Base-by-base conservation (phyloP, 306 rosid species). In the Gleditsia sinensis region DNA sequence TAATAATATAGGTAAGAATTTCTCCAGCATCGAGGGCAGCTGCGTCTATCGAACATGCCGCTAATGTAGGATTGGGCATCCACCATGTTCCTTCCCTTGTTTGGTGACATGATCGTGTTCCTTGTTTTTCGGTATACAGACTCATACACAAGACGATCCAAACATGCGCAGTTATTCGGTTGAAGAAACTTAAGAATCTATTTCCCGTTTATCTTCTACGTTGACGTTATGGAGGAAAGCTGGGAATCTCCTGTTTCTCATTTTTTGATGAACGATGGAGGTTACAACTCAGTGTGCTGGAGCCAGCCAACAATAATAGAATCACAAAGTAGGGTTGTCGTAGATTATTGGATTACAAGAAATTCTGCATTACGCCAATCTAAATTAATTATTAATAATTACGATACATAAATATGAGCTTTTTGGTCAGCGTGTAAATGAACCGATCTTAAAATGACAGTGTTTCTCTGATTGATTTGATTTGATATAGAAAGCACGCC, bases 101-200 rank as follows among this genome's bases (percentile, higher is more conserved):
- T 28, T n/a, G 46, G 9, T 24, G 75, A 68, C 60, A 67, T 32
- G 11, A 55, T 64, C 43, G 3, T 59, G 12, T 28, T 39, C 55
- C 37, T 21, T 42, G 21, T 19, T 74, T 57, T 59, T 46, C 28
- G 6, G 9, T 4, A 19, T 4, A 16, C 5, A 33, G 28, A 17
- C 19, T 12, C 32, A 57, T 9, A 4, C 30, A 50, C n/a, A 32
- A 6, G 55, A 32, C 49, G 34, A 71, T 75, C 67, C 20, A 69
- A 75, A 71, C 50, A 79, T 70, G 37, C 55, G 67, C 81, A 56
- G 59, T 71, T 69, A 75, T 65, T 66, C 73, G 53, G 72, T 53
- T 59, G 64, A 43, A 23, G 48, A 20, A 55, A 55, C 37, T 39
- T 28, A 34, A 67, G 87, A 75, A 72, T 75, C 76, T 42, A 55